These are phyloP conservation scores for Postia placenta DNA, from an alignment of 768 basidiomycete genomes.

Conservation along the genomic window DNA sequence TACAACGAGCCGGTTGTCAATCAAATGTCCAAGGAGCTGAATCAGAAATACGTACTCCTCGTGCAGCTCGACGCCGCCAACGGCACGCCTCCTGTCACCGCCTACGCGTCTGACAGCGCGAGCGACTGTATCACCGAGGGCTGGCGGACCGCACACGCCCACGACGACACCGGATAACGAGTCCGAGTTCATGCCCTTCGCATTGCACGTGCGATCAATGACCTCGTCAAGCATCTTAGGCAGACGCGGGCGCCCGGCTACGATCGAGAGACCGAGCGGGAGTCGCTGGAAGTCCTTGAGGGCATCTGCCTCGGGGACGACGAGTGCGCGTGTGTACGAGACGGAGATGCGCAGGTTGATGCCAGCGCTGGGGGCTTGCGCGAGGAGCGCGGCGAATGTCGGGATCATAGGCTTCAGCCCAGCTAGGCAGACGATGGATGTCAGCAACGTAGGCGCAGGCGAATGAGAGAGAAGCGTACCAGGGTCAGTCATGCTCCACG, in stretches of 20 bases:
- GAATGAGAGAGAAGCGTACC: constrained; percentile 24
- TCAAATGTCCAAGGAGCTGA: too few relatives aligned
- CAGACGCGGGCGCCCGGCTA: constrained; percentile 21
- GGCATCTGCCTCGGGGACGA: constrained; percentile 11
- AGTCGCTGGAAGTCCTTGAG: constrained; percentile 11
- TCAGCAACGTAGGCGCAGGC: constrained; percentile 13
- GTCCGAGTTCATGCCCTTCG: constrained; percentile 2
- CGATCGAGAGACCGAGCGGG: constrained; percentile 24
- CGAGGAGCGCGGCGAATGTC: constrained; percentile 31
- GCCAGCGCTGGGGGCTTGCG: constrained; percentile 22
- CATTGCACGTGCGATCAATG: constrained; percentile 19
- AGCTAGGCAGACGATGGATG: constrained; percentile 14
- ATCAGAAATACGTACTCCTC: constrained; percentile 34
- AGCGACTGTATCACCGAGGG: constrained; percentile 32
- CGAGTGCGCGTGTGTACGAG: constrained; percentile 34
- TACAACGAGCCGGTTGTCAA: background rate
- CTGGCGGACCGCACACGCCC: constrained; percentile 36
- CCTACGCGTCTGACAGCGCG: constrained; percentile 31
- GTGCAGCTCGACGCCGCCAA: constrained; percentile 36
- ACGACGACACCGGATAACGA: constrained; percentile 31
- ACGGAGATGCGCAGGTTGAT: constrained; percentile 34
- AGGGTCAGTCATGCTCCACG: constrained; percentile 46
- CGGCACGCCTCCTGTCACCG: constrained; percentile 24
- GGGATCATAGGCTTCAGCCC: constrained; percentile 34
- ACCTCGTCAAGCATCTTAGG: constrained; percentile 14